These are phyloP conservation scores for Daedalea quercina DNA, from an alignment of 768 basidiomycete genomes.

Conservation along the genomic window DNA sequence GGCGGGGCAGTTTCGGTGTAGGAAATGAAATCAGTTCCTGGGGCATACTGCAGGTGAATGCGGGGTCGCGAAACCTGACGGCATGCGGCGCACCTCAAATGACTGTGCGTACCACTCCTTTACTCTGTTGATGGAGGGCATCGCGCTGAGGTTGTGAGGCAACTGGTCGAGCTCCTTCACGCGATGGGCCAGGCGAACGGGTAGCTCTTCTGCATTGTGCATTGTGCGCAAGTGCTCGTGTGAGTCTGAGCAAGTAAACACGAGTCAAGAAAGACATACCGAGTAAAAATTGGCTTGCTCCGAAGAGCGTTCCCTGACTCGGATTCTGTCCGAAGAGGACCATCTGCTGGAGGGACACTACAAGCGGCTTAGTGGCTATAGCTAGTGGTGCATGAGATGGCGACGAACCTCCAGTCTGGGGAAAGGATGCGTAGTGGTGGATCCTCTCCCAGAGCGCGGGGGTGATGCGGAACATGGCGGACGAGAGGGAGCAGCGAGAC, in stretches of 20 bases:
- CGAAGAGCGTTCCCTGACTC: conserved; percentile 88
- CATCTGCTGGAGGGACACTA: conserved; percentile 97
- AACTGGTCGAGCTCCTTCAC: conserved; percentile 94
- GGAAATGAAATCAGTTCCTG: conserved; percentile 91
- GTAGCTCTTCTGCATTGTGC: conserved; percentile 77
- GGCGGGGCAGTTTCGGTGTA: conserved; percentile 57
- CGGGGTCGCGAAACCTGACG: background rate
- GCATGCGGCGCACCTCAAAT: conserved; percentile 68
- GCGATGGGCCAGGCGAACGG: conserved; percentile 90
- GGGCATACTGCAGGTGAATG: background rate
- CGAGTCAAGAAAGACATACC: conserved; percentile 34
- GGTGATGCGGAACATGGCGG: conserved; percentile 58
- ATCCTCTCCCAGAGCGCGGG: conserved; percentile 83
- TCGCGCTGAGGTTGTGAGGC: conserved; percentile 83
- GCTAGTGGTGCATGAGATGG: background rate
- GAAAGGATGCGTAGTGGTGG: conserved; percentile 86
- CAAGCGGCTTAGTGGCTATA: background rate
- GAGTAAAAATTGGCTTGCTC: conserved; percentile 82
- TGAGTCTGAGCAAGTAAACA: background rate
- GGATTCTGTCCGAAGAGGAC: conserved; percentile 96
- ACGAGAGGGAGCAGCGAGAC: background rate
- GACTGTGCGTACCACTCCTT: conserved; percentile 99
- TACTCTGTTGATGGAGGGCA: conserved; percentile 90
- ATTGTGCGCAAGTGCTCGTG: background rate
- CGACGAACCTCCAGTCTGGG: conserved; percentile 79